Conservation (phyloP, 2,329 filamentous ascomycete species). For the Xylaria sp. region DNA sequence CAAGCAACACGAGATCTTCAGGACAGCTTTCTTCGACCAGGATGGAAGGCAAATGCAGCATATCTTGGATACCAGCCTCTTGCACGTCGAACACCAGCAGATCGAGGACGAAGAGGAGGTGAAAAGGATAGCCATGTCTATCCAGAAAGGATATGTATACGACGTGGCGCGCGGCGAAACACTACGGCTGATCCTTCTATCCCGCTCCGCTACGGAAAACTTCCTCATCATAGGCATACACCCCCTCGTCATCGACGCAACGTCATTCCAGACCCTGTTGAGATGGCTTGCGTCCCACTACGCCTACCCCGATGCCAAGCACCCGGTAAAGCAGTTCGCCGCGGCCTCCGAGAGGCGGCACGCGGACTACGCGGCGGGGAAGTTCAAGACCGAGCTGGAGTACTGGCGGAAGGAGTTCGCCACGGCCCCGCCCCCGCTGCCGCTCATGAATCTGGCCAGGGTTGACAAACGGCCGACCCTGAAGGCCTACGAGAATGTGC, state of each 20-base stretch:
- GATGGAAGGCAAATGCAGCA: background rate
- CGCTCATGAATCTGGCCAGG: no score
- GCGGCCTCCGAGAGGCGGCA: no score
- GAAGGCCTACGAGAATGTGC: background rate
- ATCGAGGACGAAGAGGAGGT: background rate
- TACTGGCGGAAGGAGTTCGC: no score
- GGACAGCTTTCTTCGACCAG: slow-evolving; percentile 10
- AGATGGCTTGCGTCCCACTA: no score
- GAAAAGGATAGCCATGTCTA: no score
- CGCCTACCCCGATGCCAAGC: no score
- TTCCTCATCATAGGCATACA: background rate
- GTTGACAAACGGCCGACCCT: no score
- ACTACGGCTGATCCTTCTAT: background rate
- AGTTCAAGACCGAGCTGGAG: no score
- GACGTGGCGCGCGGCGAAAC: background rate
- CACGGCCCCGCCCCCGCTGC: no score
- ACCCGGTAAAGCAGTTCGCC: no score
- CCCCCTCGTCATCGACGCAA: background rate
- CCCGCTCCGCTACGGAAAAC: background rate
- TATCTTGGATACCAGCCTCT: background rate
- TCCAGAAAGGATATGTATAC: background rate
- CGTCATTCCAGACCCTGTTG: background rate
- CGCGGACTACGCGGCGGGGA: no score
- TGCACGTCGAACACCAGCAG: background rate
- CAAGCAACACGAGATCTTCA: slow-evolving; percentile 7